phyloP scores from a whole-genome alignment of 2,329 filamentous ascomycete genomes.

The Talaromyces islandicus region DNA sequence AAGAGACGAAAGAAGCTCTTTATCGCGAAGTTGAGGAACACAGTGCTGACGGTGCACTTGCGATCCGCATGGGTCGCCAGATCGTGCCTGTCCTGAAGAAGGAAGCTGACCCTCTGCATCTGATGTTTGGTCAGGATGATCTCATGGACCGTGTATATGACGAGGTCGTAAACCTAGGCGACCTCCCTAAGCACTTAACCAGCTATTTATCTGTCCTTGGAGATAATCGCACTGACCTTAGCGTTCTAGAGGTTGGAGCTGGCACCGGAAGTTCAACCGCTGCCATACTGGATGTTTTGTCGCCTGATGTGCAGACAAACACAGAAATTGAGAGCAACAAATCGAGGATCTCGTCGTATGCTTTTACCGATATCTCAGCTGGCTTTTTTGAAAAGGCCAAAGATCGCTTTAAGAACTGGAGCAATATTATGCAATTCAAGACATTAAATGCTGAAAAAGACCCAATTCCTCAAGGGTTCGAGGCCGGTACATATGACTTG shows the following conservation, averaged over 20 bases:
- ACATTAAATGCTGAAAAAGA: slow-evolving; percentile 26
- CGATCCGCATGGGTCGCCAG: slow-evolving; percentile 25
- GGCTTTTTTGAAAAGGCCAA: slow-evolving; percentile 27
- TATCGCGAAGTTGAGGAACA: slow-evolving; percentile 16
- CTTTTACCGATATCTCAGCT: slow-evolving; percentile 25
- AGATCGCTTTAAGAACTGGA: slow-evolving; percentile 18
- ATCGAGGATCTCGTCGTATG: slow-evolving; percentile 15
- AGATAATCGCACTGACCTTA: slow-evolving; percentile 16
- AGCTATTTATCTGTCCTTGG: slow-evolving; percentile 16
- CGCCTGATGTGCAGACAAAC: not conserved
- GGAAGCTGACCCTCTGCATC: slow-evolving; percentile 24
- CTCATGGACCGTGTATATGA: slow-evolving; percentile 25
- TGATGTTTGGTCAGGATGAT: slow-evolving; percentile 29
- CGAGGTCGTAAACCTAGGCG: slow-evolving; percentile 18
- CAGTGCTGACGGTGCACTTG: slow-evolving; percentile 24
- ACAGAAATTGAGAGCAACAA: not conserved
- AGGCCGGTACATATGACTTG: slow-evolving; percentile 23
- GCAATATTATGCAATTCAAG: slow-evolving; percentile 20
- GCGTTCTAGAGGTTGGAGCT: slow-evolving; percentile 40
- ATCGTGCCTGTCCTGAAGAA: slow-evolving; percentile 21
- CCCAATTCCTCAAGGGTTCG: slow-evolving; percentile 24
- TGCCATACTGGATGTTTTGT: slow-evolving; percentile 26
- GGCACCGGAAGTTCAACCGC: slow-evolving; percentile 41
- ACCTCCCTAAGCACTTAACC: slow-evolving; percentile 16
- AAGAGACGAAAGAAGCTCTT: slow-evolving; percentile 17